Percentiles rank a stretch among this genome's conserved stretches.
Conservation (phyloP, 2,329 filamentous ascomycete genomes). For the Orbilia blumenaviensis region DNA sequence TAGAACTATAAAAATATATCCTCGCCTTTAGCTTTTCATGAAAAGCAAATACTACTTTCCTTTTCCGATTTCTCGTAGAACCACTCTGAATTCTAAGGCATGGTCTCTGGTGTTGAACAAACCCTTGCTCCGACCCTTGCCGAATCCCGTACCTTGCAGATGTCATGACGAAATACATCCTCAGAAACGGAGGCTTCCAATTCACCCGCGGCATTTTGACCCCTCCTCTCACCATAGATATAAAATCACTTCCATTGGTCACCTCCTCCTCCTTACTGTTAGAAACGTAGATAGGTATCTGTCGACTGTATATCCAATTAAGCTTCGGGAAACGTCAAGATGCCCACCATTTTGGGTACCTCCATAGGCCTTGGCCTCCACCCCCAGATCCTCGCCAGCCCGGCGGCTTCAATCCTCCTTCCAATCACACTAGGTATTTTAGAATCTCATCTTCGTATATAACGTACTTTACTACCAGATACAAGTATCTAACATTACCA, state of each 20-base stretch:
- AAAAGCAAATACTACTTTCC: no score
- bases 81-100: no score
- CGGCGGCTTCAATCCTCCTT: constrained; percentile 77
- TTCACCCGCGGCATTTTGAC: constrained; percentile 23
- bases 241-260: no score
- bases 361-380: constrained; percentile 66
- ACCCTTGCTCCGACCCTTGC: not conserved
- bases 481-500: no score
- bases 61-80: no score
- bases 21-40: no score
- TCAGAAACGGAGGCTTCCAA: constrained; percentile 16
- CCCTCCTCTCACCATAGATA: not conserved
- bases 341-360: constrained; percentile 27
- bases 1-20: no score
- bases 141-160: constrained; percentile 29
- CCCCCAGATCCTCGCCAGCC: constrained; percentile 73
- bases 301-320: not conserved
- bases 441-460: constrained; percentile 73
- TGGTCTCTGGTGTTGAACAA: no score
- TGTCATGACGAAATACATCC: constrained; percentile 50
- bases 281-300: not conserved
- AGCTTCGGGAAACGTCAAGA: not conserved
- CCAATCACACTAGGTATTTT: constrained; percentile 75
- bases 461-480: constrained; percentile 60
- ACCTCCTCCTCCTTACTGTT: no score